phyloP scores from a whole-genome alignment of 306 rosid genomes.

The Prunus dulcis region DNA sequence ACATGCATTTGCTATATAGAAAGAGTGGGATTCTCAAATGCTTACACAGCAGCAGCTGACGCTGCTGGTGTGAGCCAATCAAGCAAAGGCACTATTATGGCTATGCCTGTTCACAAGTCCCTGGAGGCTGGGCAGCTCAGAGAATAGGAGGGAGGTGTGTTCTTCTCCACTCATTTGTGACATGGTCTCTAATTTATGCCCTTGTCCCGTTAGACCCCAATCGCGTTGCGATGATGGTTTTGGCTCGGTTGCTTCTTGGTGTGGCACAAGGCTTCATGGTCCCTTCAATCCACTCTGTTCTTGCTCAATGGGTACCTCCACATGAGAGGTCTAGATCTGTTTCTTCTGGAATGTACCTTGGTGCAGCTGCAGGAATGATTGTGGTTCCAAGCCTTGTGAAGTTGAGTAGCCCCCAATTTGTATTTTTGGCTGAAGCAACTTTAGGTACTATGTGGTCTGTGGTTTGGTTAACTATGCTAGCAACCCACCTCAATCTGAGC shows the following conservation, averaged over 20 bases:
- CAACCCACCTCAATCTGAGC: neutral
- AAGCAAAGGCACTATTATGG: slow-evolving; percentile 20
- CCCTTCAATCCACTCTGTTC: slow-evolving; percentile 14
- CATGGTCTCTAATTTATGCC: slow-evolving; percentile 19
- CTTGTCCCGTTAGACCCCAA: slow-evolving; percentile 13
- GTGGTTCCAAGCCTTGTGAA: slow-evolving; percentile 4
- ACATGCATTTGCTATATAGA: slow-evolving; percentile 15
- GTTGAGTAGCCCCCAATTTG: slow-evolving; percentile 3
- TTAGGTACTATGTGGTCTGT: slow-evolving; percentile 16
- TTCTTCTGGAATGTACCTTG: slow-evolving; percentile 22
- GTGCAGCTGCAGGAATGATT: slow-evolving; percentile 18
- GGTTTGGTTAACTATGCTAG: slow-evolving; percentile 8
- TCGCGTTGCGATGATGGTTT: neutral
- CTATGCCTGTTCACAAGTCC: slow-evolving; percentile 16
- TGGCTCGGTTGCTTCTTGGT: slow-evolving; percentile 14
- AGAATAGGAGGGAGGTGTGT: slow-evolving; percentile 10
- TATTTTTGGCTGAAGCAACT: slow-evolving; percentile 11
- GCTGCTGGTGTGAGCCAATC: slow-evolving; percentile 9
- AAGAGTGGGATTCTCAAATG: slow-evolving; percentile 18
- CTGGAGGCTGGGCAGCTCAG: slow-evolving; percentile 12
- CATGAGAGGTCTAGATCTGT: slow-evolving; percentile 6
- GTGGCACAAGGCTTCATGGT: slow-evolving; percentile 15
- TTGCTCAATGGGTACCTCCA: slow-evolving; percentile 10
- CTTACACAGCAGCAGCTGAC: slow-evolving; percentile 11
- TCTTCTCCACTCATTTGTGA: slow-evolving; percentile 5